A percentile compares a stretch with the other conserved stretches of the same genome.
Conservation (phyloP, 2,329 filamentous ascomycete species). For the Fusarium sp. region DNA sequence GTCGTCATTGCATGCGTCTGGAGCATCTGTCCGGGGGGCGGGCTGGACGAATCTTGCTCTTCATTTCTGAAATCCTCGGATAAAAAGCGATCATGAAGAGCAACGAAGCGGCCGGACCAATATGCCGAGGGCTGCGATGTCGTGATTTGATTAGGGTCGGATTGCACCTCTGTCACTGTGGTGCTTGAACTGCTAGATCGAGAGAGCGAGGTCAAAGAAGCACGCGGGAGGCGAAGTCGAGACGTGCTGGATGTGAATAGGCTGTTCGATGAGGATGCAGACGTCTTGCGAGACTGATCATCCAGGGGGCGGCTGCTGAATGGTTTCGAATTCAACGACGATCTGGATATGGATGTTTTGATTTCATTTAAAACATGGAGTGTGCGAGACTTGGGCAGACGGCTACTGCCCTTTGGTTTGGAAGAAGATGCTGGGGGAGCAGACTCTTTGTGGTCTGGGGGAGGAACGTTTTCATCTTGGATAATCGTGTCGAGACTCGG, state of each 20-base stretch:
- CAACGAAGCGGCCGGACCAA: slow-evolving; percentile 69
- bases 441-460: slow-evolving; percentile 4
- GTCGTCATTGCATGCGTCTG: slow-evolving; percentile 20
- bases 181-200: slow-evolving; percentile 31
- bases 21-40: background rate
- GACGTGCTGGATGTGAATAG: slow-evolving; percentile 31
- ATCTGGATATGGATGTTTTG: slow-evolving; percentile 55
- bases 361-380: slow-evolving; percentile 56
- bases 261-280: slow-evolving; percentile 35
- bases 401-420: slow-evolving; percentile 30
- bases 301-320: slow-evolving; percentile 19
- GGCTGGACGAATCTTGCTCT: background rate
- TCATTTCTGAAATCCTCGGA: slow-evolving; percentile 42
- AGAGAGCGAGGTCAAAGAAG: slow-evolving; percentile 32
- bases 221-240: slow-evolving; percentile 28
- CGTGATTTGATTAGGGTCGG: slow-evolving; percentile 48
- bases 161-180: slow-evolving; percentile 20
- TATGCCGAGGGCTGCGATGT: slow-evolving; percentile 60
- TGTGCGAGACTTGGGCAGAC: slow-evolving; percentile 57
- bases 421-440: background rate
- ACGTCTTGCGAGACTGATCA: slow-evolving; percentile 29
- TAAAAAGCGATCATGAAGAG: slow-evolving; percentile 60
- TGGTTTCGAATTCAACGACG: slow-evolving; percentile 37
- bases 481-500: slow-evolving; percentile 10
- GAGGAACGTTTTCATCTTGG: slow-evolving; percentile 46